Percentiles rank a stretch among this genome's conserved stretches.
These are phyloP conservation scores for Orychophragmus violaceus DNA, from an alignment of 345 rosid genomes.

Conservation along the genomic window DNA sequence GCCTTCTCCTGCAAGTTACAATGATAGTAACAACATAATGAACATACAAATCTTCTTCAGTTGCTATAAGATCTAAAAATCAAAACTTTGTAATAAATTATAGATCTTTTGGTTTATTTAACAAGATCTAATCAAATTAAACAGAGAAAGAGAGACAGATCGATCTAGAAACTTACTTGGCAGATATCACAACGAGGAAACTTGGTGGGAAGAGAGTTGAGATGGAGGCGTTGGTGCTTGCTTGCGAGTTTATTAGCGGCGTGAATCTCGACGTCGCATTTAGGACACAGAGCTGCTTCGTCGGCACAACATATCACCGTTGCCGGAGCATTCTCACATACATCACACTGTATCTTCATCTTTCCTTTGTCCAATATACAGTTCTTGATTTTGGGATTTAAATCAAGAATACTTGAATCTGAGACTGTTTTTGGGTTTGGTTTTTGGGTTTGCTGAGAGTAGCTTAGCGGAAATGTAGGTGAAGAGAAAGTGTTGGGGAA, in stretches of 20 bases:
- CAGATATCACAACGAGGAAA: conserved; percentile 93
- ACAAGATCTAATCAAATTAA: not conserved
- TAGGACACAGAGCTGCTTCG: conserved; percentile 87
- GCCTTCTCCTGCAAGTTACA: conserved; percentile 66
- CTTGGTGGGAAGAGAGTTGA: conserved; percentile 57
- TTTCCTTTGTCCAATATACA: not conserved
- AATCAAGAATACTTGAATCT: not conserved
- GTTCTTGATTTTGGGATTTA: not conserved
- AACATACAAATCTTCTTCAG: not conserved
- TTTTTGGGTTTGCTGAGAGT: not conserved
- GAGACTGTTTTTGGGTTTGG: not conserved
- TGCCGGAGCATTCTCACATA: conserved; percentile 91
- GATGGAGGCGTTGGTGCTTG: conserved; percentile 93
- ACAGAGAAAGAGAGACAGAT: not conserved
- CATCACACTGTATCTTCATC: conserved; percentile 98
- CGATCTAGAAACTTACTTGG: conserved; percentile 41
- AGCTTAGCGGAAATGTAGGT: not conserved
- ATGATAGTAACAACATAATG: not conserved
- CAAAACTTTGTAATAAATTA: not conserved
- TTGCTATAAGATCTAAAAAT: not conserved
- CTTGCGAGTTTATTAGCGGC: conserved; percentile 94
- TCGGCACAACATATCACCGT: conserved; percentile 94
- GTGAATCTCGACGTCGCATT: conserved; percentile 82
- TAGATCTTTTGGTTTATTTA: not conserved
- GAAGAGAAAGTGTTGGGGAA: not conserved